Evolutionary conservation across 2,329 filamentous ascomycete genomes (phyloP).

Genomic region (Myriosclerotinia duriaeana): DNA sequence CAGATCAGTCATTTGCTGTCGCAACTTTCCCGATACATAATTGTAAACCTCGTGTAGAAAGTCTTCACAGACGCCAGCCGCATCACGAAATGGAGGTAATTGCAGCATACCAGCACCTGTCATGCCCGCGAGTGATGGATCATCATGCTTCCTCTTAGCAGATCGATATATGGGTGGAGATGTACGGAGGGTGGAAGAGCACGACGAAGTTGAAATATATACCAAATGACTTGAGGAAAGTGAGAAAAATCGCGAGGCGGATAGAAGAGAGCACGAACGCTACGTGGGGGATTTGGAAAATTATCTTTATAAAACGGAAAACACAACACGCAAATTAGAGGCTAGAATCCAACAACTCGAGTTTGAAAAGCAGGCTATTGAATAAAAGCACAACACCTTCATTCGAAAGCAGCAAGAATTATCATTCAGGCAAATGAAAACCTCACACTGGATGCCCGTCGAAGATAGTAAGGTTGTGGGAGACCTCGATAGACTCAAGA

Average conservation of each 20-base stretch:
- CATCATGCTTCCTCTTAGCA: conserved; percentile 31
- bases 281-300: too few relatives aligned
- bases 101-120: conserved; percentile 24
- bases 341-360: too few relatives aligned
- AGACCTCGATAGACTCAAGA: conserved; percentile 24
- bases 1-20: conserved; percentile 21
- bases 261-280: too few relatives aligned
- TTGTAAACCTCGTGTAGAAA: conserved; percentile 30
- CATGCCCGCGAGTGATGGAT: conserved; percentile 27
- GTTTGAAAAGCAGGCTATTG: not conserved
- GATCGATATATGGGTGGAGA: too few relatives aligned
- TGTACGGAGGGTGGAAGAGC: too few relatives aligned
- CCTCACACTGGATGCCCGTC: conserved; percentile 10
- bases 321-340: too few relatives aligned
- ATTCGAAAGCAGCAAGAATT: conserved; percentile 25
- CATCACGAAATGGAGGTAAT: conserved; percentile 28
- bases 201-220: too few relatives aligned
- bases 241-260: too few relatives aligned
- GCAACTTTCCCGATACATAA: conserved; percentile 24
- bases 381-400: conserved; percentile 17
- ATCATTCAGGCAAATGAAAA: conserved; percentile 23
- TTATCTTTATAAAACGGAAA: too few relatives aligned
- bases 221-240: too few relatives aligned
- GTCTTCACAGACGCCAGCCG: conserved; percentile 32
- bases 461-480: conserved; percentile 22